These are phyloP conservation scores for Trichoderma arundinaceum DNA, from an alignment of 2,329 filamentous ascomycete species.

Conservation along the genomic window DNA sequence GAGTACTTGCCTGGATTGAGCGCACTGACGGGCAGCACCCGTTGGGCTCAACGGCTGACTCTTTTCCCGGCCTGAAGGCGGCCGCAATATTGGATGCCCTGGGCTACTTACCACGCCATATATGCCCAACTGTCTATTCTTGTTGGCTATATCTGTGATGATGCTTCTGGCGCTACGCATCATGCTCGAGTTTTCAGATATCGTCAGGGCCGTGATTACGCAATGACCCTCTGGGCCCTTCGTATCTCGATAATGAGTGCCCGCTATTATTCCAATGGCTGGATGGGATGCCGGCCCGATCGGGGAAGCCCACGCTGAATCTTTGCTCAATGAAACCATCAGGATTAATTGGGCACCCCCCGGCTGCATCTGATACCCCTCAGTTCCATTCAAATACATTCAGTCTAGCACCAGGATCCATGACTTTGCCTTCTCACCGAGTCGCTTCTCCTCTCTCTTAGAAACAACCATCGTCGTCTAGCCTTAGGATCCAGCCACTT, in stretches of 20 bases:
- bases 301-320: conserved; percentile 34
- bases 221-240: conserved; percentile 6
- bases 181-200: conserved; percentile 11
- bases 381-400: conserved; percentile 44
- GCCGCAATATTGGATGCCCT: conserved; percentile 4
- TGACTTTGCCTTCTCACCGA: conserved; percentile 49
- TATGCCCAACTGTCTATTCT: conserved; percentile 1
- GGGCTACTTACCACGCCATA: background rate
- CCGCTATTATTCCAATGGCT: conserved; percentile 11
- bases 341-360: conserved; percentile 32
- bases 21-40: conserved; percentile 9
- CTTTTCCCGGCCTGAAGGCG: conserved; percentile 11
- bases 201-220: conserved; percentile 5
- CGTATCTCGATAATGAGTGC: conserved; percentile 10
- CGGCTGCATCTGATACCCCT: conserved; percentile 43
- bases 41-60: conserved; percentile 20
- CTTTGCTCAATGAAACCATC: conserved; percentile 28
- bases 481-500: conserved; percentile 30
- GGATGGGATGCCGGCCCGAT: conserved; percentile 33
- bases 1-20: background rate
- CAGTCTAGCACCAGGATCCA: conserved; percentile 48
- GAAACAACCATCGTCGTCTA: conserved; percentile 45
- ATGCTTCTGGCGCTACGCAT: conserved; percentile 11
- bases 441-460: conserved; percentile 47
- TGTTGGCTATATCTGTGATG: conserved; percentile 12